phyloP scores from a whole-genome alignment of 192 early-diverging fungal genomes.

The Rhizophagus clarus region DNA sequence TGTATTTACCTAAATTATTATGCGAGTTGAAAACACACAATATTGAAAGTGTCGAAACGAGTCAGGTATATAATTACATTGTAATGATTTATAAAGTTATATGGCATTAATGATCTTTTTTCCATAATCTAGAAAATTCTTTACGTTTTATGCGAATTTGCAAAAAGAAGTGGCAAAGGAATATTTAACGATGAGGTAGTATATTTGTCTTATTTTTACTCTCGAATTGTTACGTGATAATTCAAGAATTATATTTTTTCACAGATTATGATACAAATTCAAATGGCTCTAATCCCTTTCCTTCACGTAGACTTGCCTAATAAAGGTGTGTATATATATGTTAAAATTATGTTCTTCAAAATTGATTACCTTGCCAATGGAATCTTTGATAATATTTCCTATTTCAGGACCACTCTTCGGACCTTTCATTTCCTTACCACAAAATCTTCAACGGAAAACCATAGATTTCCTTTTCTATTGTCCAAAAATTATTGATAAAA shows the following conservation, averaged over 20 bases:
- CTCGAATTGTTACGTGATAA: neutral
- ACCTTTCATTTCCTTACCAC: slow-evolving; percentile 40
- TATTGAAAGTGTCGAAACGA: slow-evolving; percentile 52
- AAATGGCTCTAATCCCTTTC: slow-evolving; percentile 37
- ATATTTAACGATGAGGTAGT: slow-evolving; percentile 39
- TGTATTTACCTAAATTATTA: slow-evolving; percentile 52
- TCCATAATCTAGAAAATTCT: slow-evolving; percentile 35
- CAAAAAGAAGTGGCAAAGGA: slow-evolving; percentile 37
- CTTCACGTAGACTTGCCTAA: slow-evolving; percentile 37
- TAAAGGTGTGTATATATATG: slow-evolving; percentile 32
- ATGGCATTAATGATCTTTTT: neutral
- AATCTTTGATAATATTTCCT: neutral
- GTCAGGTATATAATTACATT: slow-evolving; percentile 29
- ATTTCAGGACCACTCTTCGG: slow-evolving; percentile 39
- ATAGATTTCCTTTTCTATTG: slow-evolving; percentile 44
- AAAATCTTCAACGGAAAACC: slow-evolving; percentile 37
- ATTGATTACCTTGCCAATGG: neutral
- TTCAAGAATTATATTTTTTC: neutral
- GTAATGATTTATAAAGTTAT: neutral
- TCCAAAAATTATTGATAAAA: slow-evolving; percentile 23
- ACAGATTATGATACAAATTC: slow-evolving; percentile 32
- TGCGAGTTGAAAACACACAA: slow-evolving; percentile 51
- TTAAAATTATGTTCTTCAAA: neutral
- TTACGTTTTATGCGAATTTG: slow-evolving; percentile 39
- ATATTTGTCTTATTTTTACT: neutral